These are phyloP conservation scores for Arxiozyma slooffiae DNA, from an alignment of 1,139 yeast genomes.

Conservation along the genomic window DNA sequence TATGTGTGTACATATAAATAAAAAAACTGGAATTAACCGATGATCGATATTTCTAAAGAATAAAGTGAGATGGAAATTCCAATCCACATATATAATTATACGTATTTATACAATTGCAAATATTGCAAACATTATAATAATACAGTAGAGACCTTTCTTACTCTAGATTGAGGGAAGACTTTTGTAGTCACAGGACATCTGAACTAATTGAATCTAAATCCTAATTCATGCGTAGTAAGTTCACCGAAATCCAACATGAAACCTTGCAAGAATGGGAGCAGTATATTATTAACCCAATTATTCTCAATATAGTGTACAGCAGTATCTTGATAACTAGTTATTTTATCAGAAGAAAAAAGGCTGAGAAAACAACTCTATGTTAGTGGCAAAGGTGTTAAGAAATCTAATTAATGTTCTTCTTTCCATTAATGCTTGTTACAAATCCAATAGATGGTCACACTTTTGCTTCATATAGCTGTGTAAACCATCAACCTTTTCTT, in stretches of 20 bases:
- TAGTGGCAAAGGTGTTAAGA: too few species aligned
- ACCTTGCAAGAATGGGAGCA: slow-evolving; percentile 86
- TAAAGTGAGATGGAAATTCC: not conserved
- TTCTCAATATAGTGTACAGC: slow-evolving; percentile 20
- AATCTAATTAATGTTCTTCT: too few species aligned
- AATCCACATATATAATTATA: too few species aligned
- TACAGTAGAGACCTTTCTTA: not conserved
- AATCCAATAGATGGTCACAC: too few species aligned
- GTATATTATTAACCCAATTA: slow-evolving; percentile 62
- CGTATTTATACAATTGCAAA: not conserved
- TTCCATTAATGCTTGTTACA: too few species aligned
- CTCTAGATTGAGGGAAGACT: slow-evolving; percentile 18
- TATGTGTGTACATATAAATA: too few species aligned
- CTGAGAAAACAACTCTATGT: too few species aligned
- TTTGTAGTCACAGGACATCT: slow-evolving; percentile 32
- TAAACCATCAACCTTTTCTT: too few species aligned
- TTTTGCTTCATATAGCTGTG: too few species aligned
- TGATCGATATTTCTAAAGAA: not conserved
- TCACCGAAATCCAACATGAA: slow-evolving; percentile 96
- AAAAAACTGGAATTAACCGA: not conserved
- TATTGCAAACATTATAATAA: not conserved
- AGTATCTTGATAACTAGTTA: too few species aligned
- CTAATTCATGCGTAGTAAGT: slow-evolving; percentile 85
- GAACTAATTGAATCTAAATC: slow-evolving; percentile 67
- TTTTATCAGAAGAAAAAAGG: too few species aligned